Percentiles rank a stretch among this genome's conserved stretches.
Evolutionary conservation across 78 protist species (phyloP).

Genomic region (Guillardia theta): DNA sequence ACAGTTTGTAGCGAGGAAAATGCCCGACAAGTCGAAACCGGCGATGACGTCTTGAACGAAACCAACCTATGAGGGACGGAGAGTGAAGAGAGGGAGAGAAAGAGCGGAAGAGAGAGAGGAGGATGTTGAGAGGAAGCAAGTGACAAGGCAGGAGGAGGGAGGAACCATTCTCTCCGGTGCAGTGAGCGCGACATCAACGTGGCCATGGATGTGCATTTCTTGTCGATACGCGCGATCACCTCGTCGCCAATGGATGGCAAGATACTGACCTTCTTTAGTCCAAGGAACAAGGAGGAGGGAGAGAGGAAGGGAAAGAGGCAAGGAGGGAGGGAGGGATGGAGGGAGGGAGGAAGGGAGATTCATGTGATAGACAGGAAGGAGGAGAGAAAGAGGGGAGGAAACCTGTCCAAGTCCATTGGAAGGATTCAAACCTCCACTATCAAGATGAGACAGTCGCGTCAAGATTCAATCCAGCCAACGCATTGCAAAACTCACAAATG

Average conservation of each 20-base stretch:
- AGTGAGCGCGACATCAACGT: neutral
- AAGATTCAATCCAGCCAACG: too few species aligned
- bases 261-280: neutral
- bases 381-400: neutral
- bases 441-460: too few species aligned
- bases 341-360: neutral
- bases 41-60: neutral
- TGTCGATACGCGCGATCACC: neutral
- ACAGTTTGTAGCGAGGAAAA: neutral
- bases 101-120: neutral
- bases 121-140: neutral
- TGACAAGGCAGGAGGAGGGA: neutral
- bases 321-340: neutral
- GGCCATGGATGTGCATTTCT: neutral
- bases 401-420: too few species aligned
- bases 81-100: neutral
- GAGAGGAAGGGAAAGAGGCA: neutral
- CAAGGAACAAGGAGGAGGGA: neutral
- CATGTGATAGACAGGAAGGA: neutral
- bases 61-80: neutral
- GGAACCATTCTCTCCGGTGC: neutral
- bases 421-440: too few species aligned
- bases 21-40: neutral
- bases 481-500: too few species aligned
- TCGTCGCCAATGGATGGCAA: constrained; percentile 9